Evolutionary conservation across 352 stramenopile genomes (phyloP), one percentile per base, ranked within the genome.

Genomic region (Phytophthora nicotianae): DNA sequence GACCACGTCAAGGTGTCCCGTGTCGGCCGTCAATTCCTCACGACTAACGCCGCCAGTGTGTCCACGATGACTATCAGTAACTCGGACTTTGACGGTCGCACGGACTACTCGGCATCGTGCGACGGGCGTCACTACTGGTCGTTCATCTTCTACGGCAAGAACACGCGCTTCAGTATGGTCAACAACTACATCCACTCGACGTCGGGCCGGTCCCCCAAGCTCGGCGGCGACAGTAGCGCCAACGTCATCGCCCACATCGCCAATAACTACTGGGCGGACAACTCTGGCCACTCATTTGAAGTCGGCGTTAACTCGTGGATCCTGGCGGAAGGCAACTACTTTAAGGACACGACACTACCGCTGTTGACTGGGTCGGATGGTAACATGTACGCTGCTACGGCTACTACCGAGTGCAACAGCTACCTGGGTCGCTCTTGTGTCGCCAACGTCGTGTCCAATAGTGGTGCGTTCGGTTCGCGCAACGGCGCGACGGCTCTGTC

Each of bases 321-420:
- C 33, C 53, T 83, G 7, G 56, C 66, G 3, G 75, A 81, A n/a
- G 75, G 65, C n/a, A 86, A 83, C 63, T 77, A 74, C 73, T 77
- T 79, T 41, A 65, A 79, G 49, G 58, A 72, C 42, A 77, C 62
- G 9, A 48, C 47, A 21, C 23, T 62, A 14, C 68, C 75, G 1
- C 11, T 72, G 21, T 13, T 50, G 5, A 27, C 19, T 1, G 64
- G 51, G 6, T 40, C 46, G 23, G 37, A 64, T 14, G 61, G 59
- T 6, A 24, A 40, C 24, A 42, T 73, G 19, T 73, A 66, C 49
- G 49, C 59, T 11, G 50, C 65, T 17, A 57, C 46, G 1, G 48
- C 26, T 20, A 46, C 35, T 8, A 52, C 37, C 10, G 46, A 67
- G 23, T 77, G 72, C 57, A 50, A 52, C 26, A 60, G 50, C 8